Percentiles rank a stretch among this genome's conserved stretches.
Conservation (phyloP, 2,329 filamentous ascomycete genomes). For the Fusarium temperatum region DNA sequence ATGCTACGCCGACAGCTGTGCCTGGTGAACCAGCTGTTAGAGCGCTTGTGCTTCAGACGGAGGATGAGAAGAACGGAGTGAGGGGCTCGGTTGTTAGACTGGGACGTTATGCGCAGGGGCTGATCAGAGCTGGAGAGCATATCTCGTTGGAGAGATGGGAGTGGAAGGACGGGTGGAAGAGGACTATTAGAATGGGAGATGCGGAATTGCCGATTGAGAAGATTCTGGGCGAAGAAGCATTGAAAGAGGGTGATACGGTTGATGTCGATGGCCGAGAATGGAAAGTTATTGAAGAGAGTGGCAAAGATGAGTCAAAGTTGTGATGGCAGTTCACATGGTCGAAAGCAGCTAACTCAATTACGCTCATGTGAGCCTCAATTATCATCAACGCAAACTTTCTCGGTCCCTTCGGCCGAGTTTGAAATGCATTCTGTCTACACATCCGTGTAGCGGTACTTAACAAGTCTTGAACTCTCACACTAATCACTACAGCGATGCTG, state of each 20-base stretch:
- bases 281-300: constrained; percentile 47
- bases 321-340: background rate
- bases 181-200: constrained; percentile 48
- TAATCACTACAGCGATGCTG: background rate
- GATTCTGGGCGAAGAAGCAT: constrained; percentile 13
- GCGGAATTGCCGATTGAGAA: constrained; percentile 48
- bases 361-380: background rate
- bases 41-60: constrained; percentile 13
- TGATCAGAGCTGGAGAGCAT: constrained; percentile 56
- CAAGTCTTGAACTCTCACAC: constrained; percentile 3
- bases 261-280: constrained; percentile 42
- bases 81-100: constrained; percentile 64
- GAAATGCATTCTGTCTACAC: constrained; percentile 16
- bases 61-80: constrained; percentile 30
- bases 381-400: background rate
- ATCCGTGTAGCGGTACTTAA: background rate
- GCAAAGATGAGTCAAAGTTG: background rate
- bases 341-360: background rate
- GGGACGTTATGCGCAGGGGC: constrained; percentile 64
- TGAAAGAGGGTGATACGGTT: constrained; percentile 34
- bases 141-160: constrained; percentile 66
- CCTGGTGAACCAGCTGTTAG: background rate
- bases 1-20: constrained; percentile 49
- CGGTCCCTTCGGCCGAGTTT: constrained; percentile 3
- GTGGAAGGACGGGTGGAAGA: constrained; percentile 51